Evolutionary conservation across 495 filamentous ascomycete species (phyloP).

Genomic region (Platismatia glauca): DNA sequence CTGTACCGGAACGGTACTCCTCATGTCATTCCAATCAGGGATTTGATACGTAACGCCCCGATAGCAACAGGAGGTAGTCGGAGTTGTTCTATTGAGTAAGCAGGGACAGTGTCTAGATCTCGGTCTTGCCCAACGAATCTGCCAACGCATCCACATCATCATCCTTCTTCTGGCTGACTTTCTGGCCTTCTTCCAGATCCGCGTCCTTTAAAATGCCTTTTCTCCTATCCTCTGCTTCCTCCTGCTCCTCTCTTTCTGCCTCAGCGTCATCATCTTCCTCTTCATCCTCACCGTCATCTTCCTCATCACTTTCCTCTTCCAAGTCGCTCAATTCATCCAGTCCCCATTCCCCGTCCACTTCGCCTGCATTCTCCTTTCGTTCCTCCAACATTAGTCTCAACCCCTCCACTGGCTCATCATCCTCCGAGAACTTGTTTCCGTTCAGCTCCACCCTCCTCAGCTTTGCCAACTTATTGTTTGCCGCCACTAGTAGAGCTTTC

Average conservation of each 20-base stretch:
- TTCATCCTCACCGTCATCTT: slow-evolving; percentile 51
- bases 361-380: slow-evolving; percentile 49
- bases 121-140: slow-evolving; percentile 61
- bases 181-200: slow-evolving; percentile 63
- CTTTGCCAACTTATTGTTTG: slow-evolving; percentile 54
- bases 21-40: background rate
- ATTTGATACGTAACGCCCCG: background rate
- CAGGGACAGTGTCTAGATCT: slow-evolving; percentile 19
- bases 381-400: slow-evolving; percentile 43
- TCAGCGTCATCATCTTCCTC: slow-evolving; percentile 42
- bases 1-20: background rate
- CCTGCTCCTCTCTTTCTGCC: slow-evolving; percentile 43
- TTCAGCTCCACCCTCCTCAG: slow-evolving; percentile 84
- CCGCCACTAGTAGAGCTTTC: slow-evolving; percentile 56
- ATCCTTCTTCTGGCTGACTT: slow-evolving; percentile 63
- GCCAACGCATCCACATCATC: slow-evolving; percentile 74
- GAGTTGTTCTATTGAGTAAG: background rate
- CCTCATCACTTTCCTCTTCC: slow-evolving; percentile 63
- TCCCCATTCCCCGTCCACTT: slow-evolving; percentile 58
- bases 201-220: slow-evolving; percentile 56
- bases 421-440: slow-evolving; percentile 88
- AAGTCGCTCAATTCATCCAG: slow-evolving; percentile 65
- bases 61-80: background rate
- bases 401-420: slow-evolving; percentile 54
- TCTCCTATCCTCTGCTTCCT: slow-evolving; percentile 24